Evolutionary conservation across 164 flowering plant genomes (phyloP), one percentile per base, ranked within the genome.

Genomic region (Umbellularia californica): DNA sequence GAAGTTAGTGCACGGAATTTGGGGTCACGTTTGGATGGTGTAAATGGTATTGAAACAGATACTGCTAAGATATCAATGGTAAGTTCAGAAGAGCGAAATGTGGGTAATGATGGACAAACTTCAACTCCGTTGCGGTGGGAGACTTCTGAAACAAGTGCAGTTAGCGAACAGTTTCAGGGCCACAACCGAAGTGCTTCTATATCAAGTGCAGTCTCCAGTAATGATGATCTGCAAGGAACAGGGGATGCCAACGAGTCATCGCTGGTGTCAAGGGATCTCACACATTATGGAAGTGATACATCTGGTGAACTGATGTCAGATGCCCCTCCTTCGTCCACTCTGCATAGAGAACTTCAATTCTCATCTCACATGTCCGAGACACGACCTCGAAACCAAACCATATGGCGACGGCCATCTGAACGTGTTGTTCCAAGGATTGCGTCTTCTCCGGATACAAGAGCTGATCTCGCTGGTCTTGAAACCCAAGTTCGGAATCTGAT

Each of bases 381-480:
- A 22, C 58, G 74, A 35, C 25, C 65, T 30, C 64, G 65, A 65
- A 65, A 70, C 63, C 78, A 71, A 51, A 65, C n/a, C 28, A 65
- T 76, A 11, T 71, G 78, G 78, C 63, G 70, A 17, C 23, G 74
- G 64, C 70, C 78, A n/a, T 65, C 64, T n/a, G 74, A 71, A 47
- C 71, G 78, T 63, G 13, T 50, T 64, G 70, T 76, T 23, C 70
- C 78, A 20, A 51, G 78, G 47, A 70, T 76, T 58, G 28, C 71
- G 41, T 50, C 78, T 52, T 24, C 74, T 20, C 28, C 30, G 15
- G 70, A 76, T 5, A 13, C 74, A 24, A 76, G 78, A 24, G 70
- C 74, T 71, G 78, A 71, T 22, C 78, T 76, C 60, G 51, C 74
- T 64, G 74, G 63, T 70, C 76, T 78, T 88, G 93, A 33, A 84